These are phyloP conservation scores for Aspergillus nomiae DNA, from an alignment of 2,329 filamentous ascomycete species.

Conservation along the genomic window DNA sequence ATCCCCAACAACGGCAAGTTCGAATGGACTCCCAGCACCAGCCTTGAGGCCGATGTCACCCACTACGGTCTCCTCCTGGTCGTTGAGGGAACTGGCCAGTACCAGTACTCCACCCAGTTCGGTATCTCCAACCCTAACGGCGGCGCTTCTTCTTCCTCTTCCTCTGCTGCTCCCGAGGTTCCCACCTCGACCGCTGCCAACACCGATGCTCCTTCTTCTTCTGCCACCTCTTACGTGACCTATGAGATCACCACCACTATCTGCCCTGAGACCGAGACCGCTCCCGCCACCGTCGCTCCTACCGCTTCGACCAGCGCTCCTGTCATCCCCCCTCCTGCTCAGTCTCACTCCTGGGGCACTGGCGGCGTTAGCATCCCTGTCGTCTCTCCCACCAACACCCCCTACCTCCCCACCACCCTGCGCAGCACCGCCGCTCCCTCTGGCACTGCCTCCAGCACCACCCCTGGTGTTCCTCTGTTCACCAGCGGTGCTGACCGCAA, in stretches of 20 bases:
- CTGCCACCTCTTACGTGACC: neutral
- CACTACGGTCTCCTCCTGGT: constrained; percentile 65
- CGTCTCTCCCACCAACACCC: constrained; percentile 14
- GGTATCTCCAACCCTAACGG: constrained; percentile 49
- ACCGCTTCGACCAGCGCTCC: constrained; percentile 8
- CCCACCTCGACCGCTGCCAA: constrained; percentile 10
- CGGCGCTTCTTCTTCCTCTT: constrained; percentile 16
- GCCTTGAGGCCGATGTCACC: constrained; percentile 51
- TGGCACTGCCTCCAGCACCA: constrained; percentile 16
- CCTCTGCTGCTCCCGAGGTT: constrained; percentile 5
- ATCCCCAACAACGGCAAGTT: constrained; percentile 60
- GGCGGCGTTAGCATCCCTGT: constrained; percentile 16
- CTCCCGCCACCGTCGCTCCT: constrained; percentile 13
- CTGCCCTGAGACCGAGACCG: constrained; percentile 11
- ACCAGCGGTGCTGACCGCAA: constrained; percentile 38
- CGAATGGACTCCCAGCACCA: constrained; percentile 55
- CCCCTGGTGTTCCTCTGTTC: constrained; percentile 22
- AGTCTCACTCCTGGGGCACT: neutral
- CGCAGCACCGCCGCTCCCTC: constrained; percentile 15
- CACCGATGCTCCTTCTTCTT: constrained; percentile 15
- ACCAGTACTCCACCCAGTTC: constrained; percentile 66
- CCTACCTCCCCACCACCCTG: constrained; percentile 16
- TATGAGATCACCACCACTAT: constrained; percentile 9
- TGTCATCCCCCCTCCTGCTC: constrained; percentile 9
- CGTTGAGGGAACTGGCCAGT: constrained; percentile 60